Percentiles rank a stretch among this genome's conserved stretches.
These are phyloP conservation scores for Clavulina sp. DNA, from an alignment of 768 basidiomycete species.

Conservation along the genomic window DNA sequence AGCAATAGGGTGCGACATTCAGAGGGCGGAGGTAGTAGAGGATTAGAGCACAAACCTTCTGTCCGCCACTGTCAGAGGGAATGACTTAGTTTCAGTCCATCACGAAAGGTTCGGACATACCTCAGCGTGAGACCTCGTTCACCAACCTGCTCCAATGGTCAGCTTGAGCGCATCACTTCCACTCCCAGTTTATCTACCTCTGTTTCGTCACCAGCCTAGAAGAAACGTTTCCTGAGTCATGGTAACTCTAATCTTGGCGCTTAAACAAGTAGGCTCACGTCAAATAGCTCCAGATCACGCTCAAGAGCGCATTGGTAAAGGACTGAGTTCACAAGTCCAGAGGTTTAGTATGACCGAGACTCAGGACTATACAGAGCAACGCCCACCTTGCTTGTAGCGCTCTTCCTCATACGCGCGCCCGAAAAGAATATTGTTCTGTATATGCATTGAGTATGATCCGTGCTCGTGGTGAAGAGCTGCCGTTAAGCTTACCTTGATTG, in stretches of 20 bases:
- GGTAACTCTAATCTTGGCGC: too few species aligned
- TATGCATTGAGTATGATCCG: too few species aligned
- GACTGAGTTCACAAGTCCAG: too few species aligned
- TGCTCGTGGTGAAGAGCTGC: too few species aligned
- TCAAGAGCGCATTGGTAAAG: conserved; percentile 25
- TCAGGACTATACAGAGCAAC: too few species aligned
- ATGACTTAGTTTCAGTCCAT: not conserved
- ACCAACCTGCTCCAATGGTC: too few species aligned
- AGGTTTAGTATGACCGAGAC: too few species aligned
- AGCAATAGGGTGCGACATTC: not conserved
- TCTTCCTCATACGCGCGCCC: conserved; percentile 25
- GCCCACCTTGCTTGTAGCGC: conserved; percentile 25
- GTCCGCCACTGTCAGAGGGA: not conserved
- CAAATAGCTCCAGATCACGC: conserved; percentile 29
- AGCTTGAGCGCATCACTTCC: too few species aligned
- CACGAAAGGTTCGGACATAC: conserved; percentile 13
- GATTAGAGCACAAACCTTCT: not conserved
- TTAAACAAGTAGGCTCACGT: conserved; percentile 46
- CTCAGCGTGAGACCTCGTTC: conserved; percentile 46
- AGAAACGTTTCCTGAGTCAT: too few species aligned
- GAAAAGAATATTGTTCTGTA: conserved; percentile 40
- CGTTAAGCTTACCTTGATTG: conserved; percentile 33
- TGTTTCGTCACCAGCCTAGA: too few species aligned
- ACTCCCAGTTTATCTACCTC: too few species aligned
- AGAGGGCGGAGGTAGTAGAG: not conserved